Evolutionary conservation across 371 early-diverging fungal genomes (phyloP).

Genomic region (Phascolomyces articulosus): DNA sequence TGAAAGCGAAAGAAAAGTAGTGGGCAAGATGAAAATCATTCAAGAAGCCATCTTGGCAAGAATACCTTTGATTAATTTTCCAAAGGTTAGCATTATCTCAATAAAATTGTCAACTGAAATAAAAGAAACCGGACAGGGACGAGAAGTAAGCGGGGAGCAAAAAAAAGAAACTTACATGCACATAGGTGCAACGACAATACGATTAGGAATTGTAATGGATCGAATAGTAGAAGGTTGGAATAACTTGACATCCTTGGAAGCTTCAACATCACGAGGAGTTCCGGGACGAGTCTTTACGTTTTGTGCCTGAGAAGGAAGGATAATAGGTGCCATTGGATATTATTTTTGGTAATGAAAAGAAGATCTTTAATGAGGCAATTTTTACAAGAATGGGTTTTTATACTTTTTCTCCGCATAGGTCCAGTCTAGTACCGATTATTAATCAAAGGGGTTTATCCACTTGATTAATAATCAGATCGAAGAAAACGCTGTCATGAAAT

Average conservation of each 20-base stretch:
- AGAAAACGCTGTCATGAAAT: neutral
- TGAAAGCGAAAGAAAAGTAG: conserved; percentile 69
- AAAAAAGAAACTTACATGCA: conserved; percentile 34
- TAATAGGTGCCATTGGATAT: neutral
- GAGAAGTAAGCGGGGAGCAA: neutral
- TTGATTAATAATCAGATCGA: neutral
- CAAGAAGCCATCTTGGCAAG: conserved; percentile 19
- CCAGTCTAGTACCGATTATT: neutral
- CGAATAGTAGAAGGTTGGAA: conserved; percentile 72
- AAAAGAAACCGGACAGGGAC: neutral
- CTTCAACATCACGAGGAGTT: conserved; percentile 12
- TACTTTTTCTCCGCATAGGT: conserved; percentile 2
- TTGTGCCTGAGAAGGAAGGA: conserved; percentile 13
- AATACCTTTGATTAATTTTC: conserved; percentile 8
- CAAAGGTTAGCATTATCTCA: no score
- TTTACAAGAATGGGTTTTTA: no score
- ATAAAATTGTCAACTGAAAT: neutral
- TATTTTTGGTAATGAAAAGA: neutral
- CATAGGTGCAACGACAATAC: conserved; percentile 85
- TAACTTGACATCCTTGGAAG: conserved; percentile 26
- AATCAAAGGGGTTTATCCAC: neutral
- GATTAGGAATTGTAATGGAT: conserved; percentile 66
- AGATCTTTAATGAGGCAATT: neutral
- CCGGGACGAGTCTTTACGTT: conserved; percentile 18
- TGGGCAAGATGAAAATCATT: conserved; percentile 56